Conservation (phyloP, 805 yeast species). For the Saturnispora mendoncae region DNA sequence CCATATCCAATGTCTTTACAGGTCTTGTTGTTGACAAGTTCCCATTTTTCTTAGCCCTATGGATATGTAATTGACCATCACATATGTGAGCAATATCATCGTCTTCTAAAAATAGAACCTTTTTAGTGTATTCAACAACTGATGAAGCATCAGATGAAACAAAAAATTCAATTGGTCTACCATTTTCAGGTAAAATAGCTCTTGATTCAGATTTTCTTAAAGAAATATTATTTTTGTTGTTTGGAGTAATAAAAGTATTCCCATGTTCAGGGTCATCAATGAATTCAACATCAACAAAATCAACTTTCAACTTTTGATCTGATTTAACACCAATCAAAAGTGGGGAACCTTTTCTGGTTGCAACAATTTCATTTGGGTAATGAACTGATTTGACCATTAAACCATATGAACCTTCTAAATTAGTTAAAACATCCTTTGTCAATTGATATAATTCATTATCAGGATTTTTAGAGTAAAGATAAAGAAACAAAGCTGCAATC, state of each 20-base stretch:
- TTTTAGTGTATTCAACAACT: conserved; percentile 92
- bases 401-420: conserved; percentile 97
- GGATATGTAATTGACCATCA: conserved; percentile 97
- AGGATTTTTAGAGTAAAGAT: conserved; percentile 71
- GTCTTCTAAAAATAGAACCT: conserved; percentile 92
- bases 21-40: conserved; percentile 92
- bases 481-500: conserved; percentile 91
- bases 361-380: conserved; percentile 92
- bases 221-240: conserved; percentile 23
- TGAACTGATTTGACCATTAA: conserved; percentile 83
- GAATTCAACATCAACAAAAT: conserved; percentile 96
- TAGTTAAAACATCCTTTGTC: conserved; percentile 85
- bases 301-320: conserved; percentile 90
- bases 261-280: conserved; percentile 44
- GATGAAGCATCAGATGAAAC: conserved; percentile 96
- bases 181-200: conserved; percentile 91
- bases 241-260: conserved; percentile 22
- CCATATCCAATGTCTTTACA: conserved; percentile 94
- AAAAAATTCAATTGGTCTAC: conserved; percentile 87
- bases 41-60: conserved; percentile 82
- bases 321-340: conserved; percentile 95
- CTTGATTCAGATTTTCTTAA: conserved; percentile 54
- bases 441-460: conserved; percentile 84
- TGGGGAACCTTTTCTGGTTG: conserved; percentile 98
- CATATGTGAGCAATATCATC: conserved; percentile 98